Evolutionary conservation across 2,329 filamentous ascomycete species (phyloP), one percentile per base, ranked within the genome.

Genomic region (Diaporthe sp.): DNA sequence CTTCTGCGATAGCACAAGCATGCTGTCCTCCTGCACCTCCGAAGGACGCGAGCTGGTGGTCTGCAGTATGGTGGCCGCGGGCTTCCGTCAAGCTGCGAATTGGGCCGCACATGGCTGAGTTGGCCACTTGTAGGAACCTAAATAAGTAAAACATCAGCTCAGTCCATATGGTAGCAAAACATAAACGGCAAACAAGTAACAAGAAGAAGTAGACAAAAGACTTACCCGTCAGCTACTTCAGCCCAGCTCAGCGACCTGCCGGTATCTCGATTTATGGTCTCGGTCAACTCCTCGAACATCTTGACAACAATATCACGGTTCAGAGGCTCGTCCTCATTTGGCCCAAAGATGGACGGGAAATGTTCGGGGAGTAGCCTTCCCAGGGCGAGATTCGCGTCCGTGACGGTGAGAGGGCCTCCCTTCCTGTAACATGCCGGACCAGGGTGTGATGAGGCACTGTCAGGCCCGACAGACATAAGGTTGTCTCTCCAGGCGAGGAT

Each of bases 1-100:
- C 70, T 37, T 53, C 58, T 13, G 73, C 73, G 10, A 75, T 60
- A 4, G 67, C 73, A 57, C 73, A 75, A 3, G 73, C 55, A 61
- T 75, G 73, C 49, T 75, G 67, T 7, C 73, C 73, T 20, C 73
- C 73, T 2, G 73, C 73, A 47, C 73, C 73, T 8, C 73, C 67
- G 57, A 75, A 75, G 2, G 92, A 93, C 5, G 92, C 92, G 34
- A 94, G 86, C 68, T 92, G 86, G 81, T 94, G 92, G 72, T 90
- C 91, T 2, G 90, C 91, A 0, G 92, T 55, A 5, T 76, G 47
- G 60, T 44, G 58, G 34, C 57, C 55, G 22, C 49, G 47, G 5
- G 34, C 51, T 63, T 75, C 76, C 12, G 73, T 75, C 53, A 75
- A 25, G 44, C 51, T 61, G 6, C 68, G 42, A 57, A 75, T 75